Evolutionary conservation across 1,139 yeast genomes (phyloP).

Genomic region (Kodamaea plutei): DNA sequence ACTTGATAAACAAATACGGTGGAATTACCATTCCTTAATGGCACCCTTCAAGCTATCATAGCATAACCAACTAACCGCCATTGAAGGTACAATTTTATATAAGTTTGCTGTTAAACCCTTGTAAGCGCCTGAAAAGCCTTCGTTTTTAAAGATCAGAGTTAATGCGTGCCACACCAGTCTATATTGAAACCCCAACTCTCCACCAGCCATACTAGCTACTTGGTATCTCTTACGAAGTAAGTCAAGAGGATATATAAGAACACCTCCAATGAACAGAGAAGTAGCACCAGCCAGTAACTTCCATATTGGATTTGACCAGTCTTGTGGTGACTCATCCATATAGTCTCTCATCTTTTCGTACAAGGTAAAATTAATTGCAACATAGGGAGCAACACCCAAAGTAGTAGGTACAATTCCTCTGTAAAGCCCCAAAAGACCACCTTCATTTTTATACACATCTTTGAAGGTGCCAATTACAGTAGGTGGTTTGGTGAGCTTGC

Average conservation of each 20-base stretch:
- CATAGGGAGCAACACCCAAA: constrained; percentile 94
- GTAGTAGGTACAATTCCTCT: constrained; percentile 87
- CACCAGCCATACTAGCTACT: constrained; percentile 79
- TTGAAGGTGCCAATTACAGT: constrained; percentile 59
- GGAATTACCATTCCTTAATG: constrained; percentile 31
- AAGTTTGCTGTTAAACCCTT: constrained; percentile 86
- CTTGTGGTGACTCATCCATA: constrained; percentile 33
- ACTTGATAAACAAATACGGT: no score
- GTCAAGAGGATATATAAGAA: constrained; percentile 87
- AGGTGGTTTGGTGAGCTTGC: constrained; percentile 52
- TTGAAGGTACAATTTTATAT: constrained; percentile 87
- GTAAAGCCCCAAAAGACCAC: constrained; percentile 75
- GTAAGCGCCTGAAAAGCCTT: constrained; percentile 80
- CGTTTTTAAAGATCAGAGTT: constrained; percentile 58
- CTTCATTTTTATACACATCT: constrained; percentile 68
- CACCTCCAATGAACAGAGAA: constrained; percentile 67
- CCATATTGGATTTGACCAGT: constrained; percentile 46
- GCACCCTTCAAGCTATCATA: constrained; percentile 62
- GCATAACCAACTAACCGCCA: constrained; percentile 92
- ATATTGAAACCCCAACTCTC: constrained; percentile 77
- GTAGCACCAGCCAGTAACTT: constrained; percentile 79
- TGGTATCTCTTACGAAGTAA: constrained; percentile 85
- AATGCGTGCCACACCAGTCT: constrained; percentile 70
- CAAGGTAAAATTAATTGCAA: constrained; percentile 85
- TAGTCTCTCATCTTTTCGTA: constrained; percentile 75